Percentiles rank a stretch among this genome's conserved stretches.
These are phyloP conservation scores for Yamadazyma diddensiae DNA, from an alignment of 1,139 yeast species.

Conservation along the genomic window DNA sequence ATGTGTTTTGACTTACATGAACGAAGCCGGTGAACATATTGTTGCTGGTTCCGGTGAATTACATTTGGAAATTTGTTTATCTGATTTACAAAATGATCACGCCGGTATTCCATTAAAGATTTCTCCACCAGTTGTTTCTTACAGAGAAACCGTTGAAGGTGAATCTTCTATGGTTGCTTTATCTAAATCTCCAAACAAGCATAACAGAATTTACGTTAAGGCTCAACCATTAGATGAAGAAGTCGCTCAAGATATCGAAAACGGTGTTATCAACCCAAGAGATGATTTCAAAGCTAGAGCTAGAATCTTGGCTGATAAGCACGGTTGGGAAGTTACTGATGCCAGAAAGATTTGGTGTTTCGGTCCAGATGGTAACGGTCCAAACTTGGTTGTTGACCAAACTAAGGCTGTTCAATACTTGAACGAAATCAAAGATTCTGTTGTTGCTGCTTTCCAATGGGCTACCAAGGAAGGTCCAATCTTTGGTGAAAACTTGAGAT, in stretches of 20 bases:
- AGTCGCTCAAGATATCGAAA: constrained; percentile 87
- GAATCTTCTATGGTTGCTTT: constrained; percentile 95
- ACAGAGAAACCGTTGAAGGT: constrained; percentile 96
- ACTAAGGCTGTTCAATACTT: constrained; percentile 99
- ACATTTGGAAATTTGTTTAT: constrained; percentile 97
- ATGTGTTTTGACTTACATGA: constrained; percentile 86
- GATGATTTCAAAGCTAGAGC: constrained; percentile 99
- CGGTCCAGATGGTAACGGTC: constrained; percentile 99
- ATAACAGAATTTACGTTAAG: constrained; percentile 98
- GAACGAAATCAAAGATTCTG: constrained; percentile 98
- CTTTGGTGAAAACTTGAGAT: constrained; percentile 94
- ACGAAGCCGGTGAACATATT: constrained; percentile 98
- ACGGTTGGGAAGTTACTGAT: constrained; percentile 99
- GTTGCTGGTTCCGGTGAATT: constrained; percentile 99
- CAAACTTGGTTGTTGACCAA: constrained; percentile 98
- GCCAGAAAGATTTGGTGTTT: constrained; percentile 99
- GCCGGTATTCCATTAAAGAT: constrained; percentile 99
- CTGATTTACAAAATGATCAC: constrained; percentile 97
- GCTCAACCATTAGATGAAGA: constrained; percentile 97
- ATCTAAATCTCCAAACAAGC: constrained; percentile 99
- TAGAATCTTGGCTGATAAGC: constrained; percentile 97
- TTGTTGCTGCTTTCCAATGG: constrained; percentile 99
- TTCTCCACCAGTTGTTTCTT: constrained; percentile 97
- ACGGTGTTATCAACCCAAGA: constrained; percentile 88
- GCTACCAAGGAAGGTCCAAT: constrained; percentile 99